Evolutionary conservation across 768 basidiomycete genomes (phyloP).

Genomic region (Russula vinacea): DNA sequence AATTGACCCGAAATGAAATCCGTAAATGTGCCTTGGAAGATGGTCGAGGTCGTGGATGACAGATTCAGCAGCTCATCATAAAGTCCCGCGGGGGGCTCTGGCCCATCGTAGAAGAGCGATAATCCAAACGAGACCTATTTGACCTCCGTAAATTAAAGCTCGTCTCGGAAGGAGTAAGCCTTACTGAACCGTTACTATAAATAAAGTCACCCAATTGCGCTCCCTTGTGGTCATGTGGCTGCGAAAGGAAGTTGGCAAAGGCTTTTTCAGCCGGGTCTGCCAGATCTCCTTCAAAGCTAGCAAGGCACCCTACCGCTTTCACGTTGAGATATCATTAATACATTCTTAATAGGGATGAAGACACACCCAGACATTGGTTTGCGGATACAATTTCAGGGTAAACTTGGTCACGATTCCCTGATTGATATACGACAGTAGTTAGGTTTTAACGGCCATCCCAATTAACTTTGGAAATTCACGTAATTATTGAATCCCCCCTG

Average conservation of each 20-base stretch:
- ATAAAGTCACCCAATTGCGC: constrained; percentile 1
- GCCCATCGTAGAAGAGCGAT: constrained; percentile 17
- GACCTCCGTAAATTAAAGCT: no score
- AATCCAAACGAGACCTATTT: neutral
- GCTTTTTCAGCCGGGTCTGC: neutral
- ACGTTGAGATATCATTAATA: neutral
- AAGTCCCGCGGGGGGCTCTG: constrained; percentile 8
- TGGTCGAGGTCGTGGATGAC: neutral
- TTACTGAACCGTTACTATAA: constrained; percentile 5
- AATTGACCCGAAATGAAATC: constrained; percentile 9
- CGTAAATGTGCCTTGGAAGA: neutral
- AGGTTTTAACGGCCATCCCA: neutral
- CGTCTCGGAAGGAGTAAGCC: neutral
- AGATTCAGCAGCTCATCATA: constrained; percentile 17
- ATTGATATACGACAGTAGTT: neutral
- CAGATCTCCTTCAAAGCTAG: constrained; percentile 9
- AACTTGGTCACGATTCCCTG: constrained; percentile 26
- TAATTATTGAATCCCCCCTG: constrained; percentile 25
- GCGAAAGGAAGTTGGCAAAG: constrained; percentile 1
- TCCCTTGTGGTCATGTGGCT: constrained; percentile 9
- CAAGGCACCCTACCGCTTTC: neutral
- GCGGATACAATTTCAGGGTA: constrained; percentile 16
- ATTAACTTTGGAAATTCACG: neutral
- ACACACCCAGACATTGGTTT: constrained; percentile 20
- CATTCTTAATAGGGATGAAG: neutral